Conservation (phyloP, 2,329 filamentous ascomycete genomes). For the Trichoderma sp. region DNA sequence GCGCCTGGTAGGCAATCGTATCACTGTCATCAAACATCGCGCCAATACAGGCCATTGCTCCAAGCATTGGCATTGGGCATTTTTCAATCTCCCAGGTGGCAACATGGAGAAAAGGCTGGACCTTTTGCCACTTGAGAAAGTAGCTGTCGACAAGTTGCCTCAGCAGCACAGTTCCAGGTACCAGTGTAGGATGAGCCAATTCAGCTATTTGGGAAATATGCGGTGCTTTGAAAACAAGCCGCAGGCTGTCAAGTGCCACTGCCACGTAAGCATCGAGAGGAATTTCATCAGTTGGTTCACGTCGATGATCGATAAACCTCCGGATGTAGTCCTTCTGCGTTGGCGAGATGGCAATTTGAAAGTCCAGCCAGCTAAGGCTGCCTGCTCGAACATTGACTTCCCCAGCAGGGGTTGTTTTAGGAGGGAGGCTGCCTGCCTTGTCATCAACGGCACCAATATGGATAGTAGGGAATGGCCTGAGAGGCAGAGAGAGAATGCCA, state of each 20-base stretch:
- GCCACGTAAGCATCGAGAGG: neutral
- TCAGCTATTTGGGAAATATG: slow-evolving; percentile 15
- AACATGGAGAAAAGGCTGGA: slow-evolving; percentile 31
- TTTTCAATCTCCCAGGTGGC: slow-evolving; percentile 28
- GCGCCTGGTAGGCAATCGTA: slow-evolving; percentile 21
- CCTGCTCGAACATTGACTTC: slow-evolving; percentile 14
- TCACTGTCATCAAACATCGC: slow-evolving; percentile 25
- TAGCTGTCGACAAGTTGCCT: slow-evolving; percentile 27
- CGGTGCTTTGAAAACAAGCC: slow-evolving; percentile 26
- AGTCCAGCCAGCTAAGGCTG: slow-evolving; percentile 24
- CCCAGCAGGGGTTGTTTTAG: neutral
- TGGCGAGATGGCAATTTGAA: neutral
- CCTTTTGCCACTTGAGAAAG: slow-evolving; percentile 29
- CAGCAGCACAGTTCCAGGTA: slow-evolving; percentile 24
- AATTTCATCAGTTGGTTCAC: neutral
- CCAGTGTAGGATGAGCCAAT: neutral
- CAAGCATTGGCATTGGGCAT: slow-evolving; percentile 27
- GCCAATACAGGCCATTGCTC: slow-evolving; percentile 32
- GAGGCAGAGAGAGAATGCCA: neutral
- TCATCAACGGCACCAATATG: neutral
- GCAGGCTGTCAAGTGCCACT: neutral
- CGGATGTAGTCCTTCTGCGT: neutral
- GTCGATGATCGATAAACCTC: neutral
- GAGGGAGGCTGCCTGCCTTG: neutral
- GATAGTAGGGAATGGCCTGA: neutral